Percentiles rank a stretch among this genome's conserved stretches.
These are phyloP conservation scores for Chiua sp. DNA, from an alignment of 1,284 basidiomycete genomes.

Conservation along the genomic window DNA sequence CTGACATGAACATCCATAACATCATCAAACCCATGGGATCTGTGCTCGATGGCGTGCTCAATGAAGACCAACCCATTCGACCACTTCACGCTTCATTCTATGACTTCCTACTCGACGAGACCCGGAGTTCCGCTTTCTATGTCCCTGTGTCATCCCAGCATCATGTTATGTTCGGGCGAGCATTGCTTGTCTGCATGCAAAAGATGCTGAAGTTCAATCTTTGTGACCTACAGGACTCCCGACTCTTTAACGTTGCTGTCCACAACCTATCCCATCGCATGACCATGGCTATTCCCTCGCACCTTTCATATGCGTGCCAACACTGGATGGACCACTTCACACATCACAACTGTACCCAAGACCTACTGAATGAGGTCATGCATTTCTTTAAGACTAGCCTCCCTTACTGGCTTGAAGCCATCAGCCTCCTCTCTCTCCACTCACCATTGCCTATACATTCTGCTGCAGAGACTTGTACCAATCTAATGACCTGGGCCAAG, in stretches of 20 bases:
- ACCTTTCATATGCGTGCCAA: conserved; percentile 9
- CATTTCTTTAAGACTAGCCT: conserved; percentile 4
- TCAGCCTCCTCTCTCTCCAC: neutral
- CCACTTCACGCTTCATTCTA: neutral
- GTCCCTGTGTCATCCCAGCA: neutral
- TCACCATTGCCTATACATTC: neutral
- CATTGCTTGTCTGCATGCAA: neutral
- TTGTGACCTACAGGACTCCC: neutral
- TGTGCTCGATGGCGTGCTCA: neutral
- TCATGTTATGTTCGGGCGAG: neutral
- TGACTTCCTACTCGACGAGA: neutral
- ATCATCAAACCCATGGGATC: neutral
- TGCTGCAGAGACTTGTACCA: conserved; percentile 3
- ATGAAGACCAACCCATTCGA: neutral
- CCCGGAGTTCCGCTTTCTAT: neutral
- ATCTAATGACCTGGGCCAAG: conserved; percentile 6
- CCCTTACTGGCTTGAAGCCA: conserved; percentile 13
- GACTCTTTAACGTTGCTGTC: neutral
- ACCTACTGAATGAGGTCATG: neutral
- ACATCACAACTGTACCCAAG: neutral
- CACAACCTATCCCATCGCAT: neutral
- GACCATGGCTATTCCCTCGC: neutral
- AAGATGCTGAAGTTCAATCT: conserved; percentile 5
- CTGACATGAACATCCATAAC: neutral
- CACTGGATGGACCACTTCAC: conserved; percentile 1